These are phyloP conservation scores for Trichosanthes truncata DNA, from an alignment of 306 rosid species.

Conservation along the genomic window DNA sequence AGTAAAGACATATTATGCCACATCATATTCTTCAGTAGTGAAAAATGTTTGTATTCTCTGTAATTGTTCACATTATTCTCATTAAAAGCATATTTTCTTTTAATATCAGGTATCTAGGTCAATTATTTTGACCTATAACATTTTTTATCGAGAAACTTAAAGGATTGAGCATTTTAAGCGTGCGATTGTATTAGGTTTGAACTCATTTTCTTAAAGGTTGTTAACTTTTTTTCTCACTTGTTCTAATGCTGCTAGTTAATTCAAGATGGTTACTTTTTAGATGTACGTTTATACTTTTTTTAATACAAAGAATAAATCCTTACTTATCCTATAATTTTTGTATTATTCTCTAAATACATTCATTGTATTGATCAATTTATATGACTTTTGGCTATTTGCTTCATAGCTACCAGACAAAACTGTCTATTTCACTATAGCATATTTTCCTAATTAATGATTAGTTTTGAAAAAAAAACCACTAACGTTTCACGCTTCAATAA, in stretches of 20 bases:
- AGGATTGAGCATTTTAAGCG: too few species aligned
- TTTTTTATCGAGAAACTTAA: too few species aligned
- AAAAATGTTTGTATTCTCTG: too few species aligned
- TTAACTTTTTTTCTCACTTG: too few species aligned
- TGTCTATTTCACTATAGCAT: background rate
- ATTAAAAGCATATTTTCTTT: background rate
- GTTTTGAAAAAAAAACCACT: background rate
- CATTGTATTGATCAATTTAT: background rate
- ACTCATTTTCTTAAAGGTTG: too few species aligned
- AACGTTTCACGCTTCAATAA: background rate
- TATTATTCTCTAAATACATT: background rate
- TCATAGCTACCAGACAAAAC: background rate
- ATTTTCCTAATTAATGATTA: background rate
- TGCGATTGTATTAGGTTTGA: too few species aligned
- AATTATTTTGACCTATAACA: too few species aligned
- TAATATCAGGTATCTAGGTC: too few species aligned
- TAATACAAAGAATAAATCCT: background rate
- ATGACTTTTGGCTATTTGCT: background rate
- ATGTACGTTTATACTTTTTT: too few species aligned
- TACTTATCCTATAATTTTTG: background rate
- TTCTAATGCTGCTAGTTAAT: too few species aligned
- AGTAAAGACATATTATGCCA: background rate
- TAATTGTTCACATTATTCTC: too few species aligned
- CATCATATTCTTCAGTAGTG: background rate
- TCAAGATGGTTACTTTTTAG: background rate